These are phyloP conservation scores for Dictyostelium intermedium DNA, from an alignment of 78 protist genomes.

Conservation along the genomic window DNA sequence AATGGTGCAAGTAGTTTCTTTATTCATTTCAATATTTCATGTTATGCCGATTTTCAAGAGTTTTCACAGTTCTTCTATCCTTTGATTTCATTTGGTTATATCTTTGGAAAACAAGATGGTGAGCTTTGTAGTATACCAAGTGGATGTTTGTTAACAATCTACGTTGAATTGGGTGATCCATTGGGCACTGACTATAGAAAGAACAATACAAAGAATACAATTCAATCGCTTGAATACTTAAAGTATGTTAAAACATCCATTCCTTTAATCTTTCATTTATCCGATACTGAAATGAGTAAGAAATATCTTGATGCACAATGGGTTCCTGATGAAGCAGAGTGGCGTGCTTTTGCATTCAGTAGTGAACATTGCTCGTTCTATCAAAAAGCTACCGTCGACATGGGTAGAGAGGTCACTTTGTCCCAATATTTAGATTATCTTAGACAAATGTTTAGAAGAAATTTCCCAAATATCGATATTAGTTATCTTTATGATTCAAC, in stretches of 20 bases:
- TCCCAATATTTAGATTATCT: neutral
- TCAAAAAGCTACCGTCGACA: neutral
- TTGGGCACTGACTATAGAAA: neutral
- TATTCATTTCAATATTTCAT: constrained; percentile 41
- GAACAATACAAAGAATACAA: neutral
- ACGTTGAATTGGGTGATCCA: constrained; percentile 40
- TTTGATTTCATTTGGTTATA: constrained; percentile 29
- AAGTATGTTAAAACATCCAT: neutral
- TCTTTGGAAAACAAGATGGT: constrained; percentile 22
- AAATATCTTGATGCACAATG: neutral
- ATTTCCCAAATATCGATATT: neutral
- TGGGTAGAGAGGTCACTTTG: neutral
- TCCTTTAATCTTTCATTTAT: constrained; percentile 7
- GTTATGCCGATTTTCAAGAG: constrained; percentile 35
- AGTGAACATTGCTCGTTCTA: neutral
- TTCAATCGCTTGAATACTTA: neutral
- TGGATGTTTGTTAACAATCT: neutral
- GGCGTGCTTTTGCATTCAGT: neutral
- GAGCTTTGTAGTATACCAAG: constrained; percentile 13
- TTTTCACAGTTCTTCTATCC: constrained; percentile 47
- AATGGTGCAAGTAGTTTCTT: neutral
- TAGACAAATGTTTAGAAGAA: neutral
- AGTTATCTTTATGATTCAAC: neutral
- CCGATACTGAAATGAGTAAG: neutral
- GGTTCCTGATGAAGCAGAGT: neutral